Conservation (phyloP, 129 eudicot genomes). For the Cynara cardunculus region DNA sequence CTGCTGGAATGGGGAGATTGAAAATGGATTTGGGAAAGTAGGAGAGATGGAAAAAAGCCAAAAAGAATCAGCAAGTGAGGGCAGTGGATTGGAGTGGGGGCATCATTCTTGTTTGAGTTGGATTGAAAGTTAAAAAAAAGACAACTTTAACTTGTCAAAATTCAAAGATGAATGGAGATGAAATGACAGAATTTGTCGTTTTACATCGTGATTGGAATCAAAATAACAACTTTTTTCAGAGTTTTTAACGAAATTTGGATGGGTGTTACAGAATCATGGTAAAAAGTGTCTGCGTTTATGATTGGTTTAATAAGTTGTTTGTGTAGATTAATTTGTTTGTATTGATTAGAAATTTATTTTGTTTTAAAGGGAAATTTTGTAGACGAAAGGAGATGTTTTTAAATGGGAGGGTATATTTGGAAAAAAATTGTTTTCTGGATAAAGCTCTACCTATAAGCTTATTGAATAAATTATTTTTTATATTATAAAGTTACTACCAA, state of each 20-base stretch:
- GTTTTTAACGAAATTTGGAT: background rate
- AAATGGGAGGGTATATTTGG: too few species aligned
- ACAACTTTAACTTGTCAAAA: background rate
- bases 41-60: background rate
- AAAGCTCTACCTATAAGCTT: too few species aligned
- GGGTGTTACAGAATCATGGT: too few species aligned
- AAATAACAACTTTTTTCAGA: background rate
- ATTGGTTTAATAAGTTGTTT: too few species aligned
- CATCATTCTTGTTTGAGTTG: background rate
- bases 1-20: background rate
- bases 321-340: too few species aligned
- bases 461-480: too few species aligned
- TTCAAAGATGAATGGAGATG: background rate
- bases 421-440: too few species aligned
- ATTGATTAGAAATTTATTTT: too few species aligned
- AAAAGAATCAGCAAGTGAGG: background rate
- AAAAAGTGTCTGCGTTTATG: too few species aligned
- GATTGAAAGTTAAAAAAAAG: background rate
- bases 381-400: too few species aligned
- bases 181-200: slow-evolving; percentile 1
- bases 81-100: background rate
- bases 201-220: background rate
- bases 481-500: too few species aligned
- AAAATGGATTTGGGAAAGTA: background rate
- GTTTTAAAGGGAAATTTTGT: too few species aligned